A percentile compares a stretch with the other conserved stretches of the same genome.
Evolutionary conservation across 257 asterid species (phyloP).

Genomic region (Catharanthus roseus): DNA sequence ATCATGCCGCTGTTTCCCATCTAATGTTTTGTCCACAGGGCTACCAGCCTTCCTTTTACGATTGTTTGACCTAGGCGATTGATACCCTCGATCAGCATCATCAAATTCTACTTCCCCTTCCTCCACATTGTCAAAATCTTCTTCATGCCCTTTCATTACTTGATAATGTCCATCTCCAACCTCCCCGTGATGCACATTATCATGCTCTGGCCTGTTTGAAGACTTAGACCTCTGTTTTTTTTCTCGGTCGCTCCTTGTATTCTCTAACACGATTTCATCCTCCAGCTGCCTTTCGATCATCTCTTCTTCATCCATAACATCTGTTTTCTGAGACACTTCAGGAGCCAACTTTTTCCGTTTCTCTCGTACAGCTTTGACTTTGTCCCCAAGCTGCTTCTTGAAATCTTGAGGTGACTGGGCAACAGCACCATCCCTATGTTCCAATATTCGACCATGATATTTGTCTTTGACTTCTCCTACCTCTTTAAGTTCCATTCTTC

Average conservation of each 20-base stretch:
- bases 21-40: conserved; percentile 41
- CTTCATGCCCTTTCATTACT: conserved; percentile 37
- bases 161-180: conserved; percentile 36
- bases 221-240: conserved; percentile 46
- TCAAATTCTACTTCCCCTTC: conserved; percentile 81
- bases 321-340: conserved; percentile 46
- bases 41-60: conserved; percentile 63
- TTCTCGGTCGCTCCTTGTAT: conserved; percentile 43
- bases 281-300: conserved; percentile 77
- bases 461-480: conserved; percentile 46
- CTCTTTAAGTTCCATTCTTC: conserved; percentile 38
- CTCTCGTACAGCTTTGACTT: conserved; percentile 73
- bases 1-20: conserved; percentile 40
- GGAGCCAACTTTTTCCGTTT: conserved; percentile 64
- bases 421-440: conserved; percentile 36
- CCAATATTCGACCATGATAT: conserved; percentile 28
- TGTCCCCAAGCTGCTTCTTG: conserved; percentile 59
- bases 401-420: conserved; percentile 43
- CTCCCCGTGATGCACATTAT: conserved; percentile 26
- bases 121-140: conserved; percentile 53
- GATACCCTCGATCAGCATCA: conserved; percentile 37
- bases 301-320: conserved; percentile 57
- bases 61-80: conserved; percentile 44
- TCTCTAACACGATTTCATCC: conserved; percentile 58
- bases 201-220: conserved; percentile 36